A percentile compares a stretch with the other conserved stretches of the same genome.
phyloP scores from a whole-genome alignment of 2,329 filamentous ascomycete species.

The Penicillium sp. region DNA sequence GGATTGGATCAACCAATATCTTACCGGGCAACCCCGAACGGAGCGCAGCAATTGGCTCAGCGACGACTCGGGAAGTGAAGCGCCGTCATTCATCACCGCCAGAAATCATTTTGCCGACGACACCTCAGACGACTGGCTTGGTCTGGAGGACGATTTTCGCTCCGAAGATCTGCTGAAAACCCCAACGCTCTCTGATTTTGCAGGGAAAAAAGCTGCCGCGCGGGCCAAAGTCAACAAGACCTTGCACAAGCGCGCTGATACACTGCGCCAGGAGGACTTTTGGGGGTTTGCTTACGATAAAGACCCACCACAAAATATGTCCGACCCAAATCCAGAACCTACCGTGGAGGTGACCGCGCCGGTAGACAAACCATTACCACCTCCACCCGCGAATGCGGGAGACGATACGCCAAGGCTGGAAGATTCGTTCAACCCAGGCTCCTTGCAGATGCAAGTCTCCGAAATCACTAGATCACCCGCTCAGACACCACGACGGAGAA shows the following conservation, averaged over 20 bases:
- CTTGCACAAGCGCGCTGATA: slow-evolving; percentile 41
- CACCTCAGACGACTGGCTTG: slow-evolving; percentile 45
- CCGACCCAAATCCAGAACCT: slow-evolving; percentile 28
- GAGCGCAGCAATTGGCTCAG: slow-evolving; percentile 82
- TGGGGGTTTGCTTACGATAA: slow-evolving; percentile 47
- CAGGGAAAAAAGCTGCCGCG: slow-evolving; percentile 25
- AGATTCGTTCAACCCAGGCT: slow-evolving; percentile 7
- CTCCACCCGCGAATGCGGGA: slow-evolving; percentile 27
- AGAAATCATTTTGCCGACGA: slow-evolving; percentile 44
- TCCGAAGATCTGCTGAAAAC: slow-evolving; percentile 43
- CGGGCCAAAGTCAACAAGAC: slow-evolving; percentile 35
- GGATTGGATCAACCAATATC: slow-evolving; percentile 83
- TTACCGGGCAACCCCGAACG: slow-evolving; percentile 66
- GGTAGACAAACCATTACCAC: slow-evolving; percentile 44
- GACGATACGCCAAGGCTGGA: slow-evolving; percentile 9
- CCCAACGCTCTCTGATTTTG: slow-evolving; percentile 41
- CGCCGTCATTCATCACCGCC: slow-evolving; percentile 59
- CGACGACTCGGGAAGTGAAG: slow-evolving; percentile 72
- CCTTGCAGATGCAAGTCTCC: slow-evolving; percentile 15
- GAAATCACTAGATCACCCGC: slow-evolving; percentile 22
- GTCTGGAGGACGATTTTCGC: slow-evolving; percentile 39
- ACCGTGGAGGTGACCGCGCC: slow-evolving; percentile 26
- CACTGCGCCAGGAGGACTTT: slow-evolving; percentile 46
- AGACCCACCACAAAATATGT: slow-evolving; percentile 38
- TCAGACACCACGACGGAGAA: slow-evolving; percentile 53